These are phyloP conservation scores for Flaveria ramosissima DNA, from an alignment of 129 eudicot species.

Conservation along the genomic window DNA sequence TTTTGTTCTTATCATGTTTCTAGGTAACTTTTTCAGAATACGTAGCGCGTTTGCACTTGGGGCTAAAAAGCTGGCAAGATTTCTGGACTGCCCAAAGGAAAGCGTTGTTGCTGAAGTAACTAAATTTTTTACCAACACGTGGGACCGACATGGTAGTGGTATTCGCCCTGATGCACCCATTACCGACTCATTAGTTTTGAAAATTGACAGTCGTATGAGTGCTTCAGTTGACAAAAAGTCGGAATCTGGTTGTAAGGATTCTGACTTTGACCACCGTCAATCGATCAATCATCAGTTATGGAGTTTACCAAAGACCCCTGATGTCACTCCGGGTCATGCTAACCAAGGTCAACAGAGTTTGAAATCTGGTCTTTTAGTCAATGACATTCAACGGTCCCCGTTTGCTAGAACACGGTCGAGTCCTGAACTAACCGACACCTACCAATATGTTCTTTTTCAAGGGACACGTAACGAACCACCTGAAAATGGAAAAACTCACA, in stretches of 20 bases:
- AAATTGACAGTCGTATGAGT: too few relatives aligned
- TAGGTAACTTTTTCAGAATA: slow-evolving; percentile 77
- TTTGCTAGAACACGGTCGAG: slow-evolving; percentile 88
- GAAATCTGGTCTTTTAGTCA: slow-evolving; percentile 47
- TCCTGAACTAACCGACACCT: slow-evolving; percentile 77
- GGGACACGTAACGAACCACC: slow-evolving; percentile 40
- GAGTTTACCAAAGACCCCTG: too few relatives aligned
- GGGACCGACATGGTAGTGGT: slow-evolving; percentile 84
- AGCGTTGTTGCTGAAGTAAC: slow-evolving; percentile 57
- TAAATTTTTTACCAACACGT: slow-evolving; percentile 68
- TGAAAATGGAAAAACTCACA: slow-evolving; percentile 34
- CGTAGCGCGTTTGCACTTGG: slow-evolving; percentile 85
- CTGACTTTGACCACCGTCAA: slow-evolving; percentile 35
- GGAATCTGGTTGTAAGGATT: slow-evolving; percentile 31
- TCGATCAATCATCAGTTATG: slow-evolving; percentile 4
- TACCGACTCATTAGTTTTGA: slow-evolving; percentile 18
- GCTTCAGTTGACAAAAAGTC: slow-evolving; percentile 33
- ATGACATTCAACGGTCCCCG: slow-evolving; percentile 57
- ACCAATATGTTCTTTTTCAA: slow-evolving; percentile 52
- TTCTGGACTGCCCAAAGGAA: slow-evolving; percentile 78
- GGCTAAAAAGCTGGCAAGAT: slow-evolving; percentile 66
- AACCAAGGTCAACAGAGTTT: slow-evolving; percentile 49
- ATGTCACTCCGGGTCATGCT: slow-evolving; percentile 19
- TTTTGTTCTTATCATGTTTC: slow-evolving; percentile 9
- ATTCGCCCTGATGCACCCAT: slow-evolving; percentile 73